Percentiles rank a stretch among this genome's conserved stretches.
phyloP scores from a whole-genome alignment of 306 rosid species.

The Oxytropis ochrocephala region DNA sequence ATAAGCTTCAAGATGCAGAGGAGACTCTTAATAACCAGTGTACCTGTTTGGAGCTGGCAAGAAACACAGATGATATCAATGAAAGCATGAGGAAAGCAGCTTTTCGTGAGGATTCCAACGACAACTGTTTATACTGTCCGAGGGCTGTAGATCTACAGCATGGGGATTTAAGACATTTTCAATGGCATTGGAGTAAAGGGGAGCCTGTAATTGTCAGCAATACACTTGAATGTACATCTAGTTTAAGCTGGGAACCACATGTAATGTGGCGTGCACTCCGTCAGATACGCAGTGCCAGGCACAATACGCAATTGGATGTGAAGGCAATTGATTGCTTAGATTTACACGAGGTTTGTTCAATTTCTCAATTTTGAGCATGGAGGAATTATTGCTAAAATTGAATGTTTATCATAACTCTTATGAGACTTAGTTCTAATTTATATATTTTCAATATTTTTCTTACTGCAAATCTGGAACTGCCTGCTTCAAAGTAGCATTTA shows the following conservation, averaged over 20 bases:
- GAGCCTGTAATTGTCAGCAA: too few species aligned
- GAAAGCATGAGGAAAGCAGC: slow-evolving; percentile 46
- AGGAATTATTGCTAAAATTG: background rate
- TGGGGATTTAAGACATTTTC: slow-evolving; percentile 59
- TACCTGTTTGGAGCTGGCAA: slow-evolving; percentile 31
- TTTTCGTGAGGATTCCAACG: slow-evolving; percentile 48
- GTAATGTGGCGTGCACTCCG: slow-evolving; percentile 94
- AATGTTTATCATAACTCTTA: background rate
- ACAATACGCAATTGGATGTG: slow-evolving; percentile 34
- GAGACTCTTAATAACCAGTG: slow-evolving; percentile 29
- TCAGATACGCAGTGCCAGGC: slow-evolving; percentile 29
- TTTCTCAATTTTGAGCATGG: background rate
- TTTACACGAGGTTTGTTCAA: slow-evolving; percentile 65
- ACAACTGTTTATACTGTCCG: slow-evolving; percentile 60
- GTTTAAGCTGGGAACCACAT: slow-evolving; percentile 83
- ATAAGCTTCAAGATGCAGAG: slow-evolving; percentile 15
- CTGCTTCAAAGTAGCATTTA: background rate
- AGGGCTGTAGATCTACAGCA: slow-evolving; percentile 37
- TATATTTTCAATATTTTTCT: background rate
- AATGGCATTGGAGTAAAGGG: slow-evolving; percentile 71
- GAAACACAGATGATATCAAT: slow-evolving; percentile 5
- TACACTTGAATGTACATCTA: slow-evolving; percentile 54
- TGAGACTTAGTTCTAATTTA: background rate
- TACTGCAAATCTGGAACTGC: background rate
- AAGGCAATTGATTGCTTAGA: slow-evolving; percentile 75